Percentiles rank a stretch among this genome's conserved stretches.
Evolutionary conservation across 345 rosid genomes (phyloP).

Genomic region (Linum usitatissimum): DNA sequence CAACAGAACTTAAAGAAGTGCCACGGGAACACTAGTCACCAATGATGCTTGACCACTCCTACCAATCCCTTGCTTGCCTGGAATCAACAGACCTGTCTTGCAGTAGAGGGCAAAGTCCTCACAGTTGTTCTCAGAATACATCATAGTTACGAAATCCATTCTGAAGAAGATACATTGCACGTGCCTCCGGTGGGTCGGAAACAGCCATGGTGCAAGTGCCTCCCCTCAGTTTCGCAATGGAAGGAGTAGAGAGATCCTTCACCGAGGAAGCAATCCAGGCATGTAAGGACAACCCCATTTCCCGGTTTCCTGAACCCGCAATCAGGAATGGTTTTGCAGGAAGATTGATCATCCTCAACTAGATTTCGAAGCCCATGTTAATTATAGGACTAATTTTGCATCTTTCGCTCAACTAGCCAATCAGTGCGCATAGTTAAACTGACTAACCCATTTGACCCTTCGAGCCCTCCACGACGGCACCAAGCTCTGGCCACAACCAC

Average conservation of each 20-base stretch:
- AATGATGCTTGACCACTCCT: neutral
- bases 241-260: neutral
- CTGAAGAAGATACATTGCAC: neutral
- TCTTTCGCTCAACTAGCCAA: too few relatives aligned
- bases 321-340: neutral
- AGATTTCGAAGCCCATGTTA: too few relatives aligned
- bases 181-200: neutral
- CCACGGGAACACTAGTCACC: neutral
- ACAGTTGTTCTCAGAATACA: neutral
- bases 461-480: too few relatives aligned
- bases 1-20: neutral
- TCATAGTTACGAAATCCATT: neutral
- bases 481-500: too few relatives aligned
- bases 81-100: neutral
- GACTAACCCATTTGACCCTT: too few relatives aligned
- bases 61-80: neutral
- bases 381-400: too few relatives aligned
- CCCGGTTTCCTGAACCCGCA: neutral
- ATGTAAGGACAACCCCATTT: neutral
- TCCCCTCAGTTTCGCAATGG: neutral
- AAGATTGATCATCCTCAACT: too few relatives aligned
- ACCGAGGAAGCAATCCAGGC: neutral
- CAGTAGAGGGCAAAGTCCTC: neutral
- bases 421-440: too few relatives aligned
- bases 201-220: neutral